A percentile compares a stretch with the other conserved stretches of the same genome.
Conservation (phyloP, 495 filamentous ascomycete species). For the Sphaerosporella brunnea region DNA sequence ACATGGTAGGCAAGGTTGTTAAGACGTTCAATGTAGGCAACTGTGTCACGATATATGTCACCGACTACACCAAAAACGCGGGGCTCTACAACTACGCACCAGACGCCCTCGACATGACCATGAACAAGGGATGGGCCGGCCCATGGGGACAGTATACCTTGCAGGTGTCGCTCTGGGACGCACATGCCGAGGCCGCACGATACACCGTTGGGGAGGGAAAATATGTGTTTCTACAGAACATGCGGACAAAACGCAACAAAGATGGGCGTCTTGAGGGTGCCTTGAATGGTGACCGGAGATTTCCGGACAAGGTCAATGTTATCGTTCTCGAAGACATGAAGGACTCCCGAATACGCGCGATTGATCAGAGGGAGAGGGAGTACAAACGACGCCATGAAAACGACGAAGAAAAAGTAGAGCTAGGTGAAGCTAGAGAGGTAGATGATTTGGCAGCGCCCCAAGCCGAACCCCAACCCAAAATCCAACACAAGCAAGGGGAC, state of each 20-base stretch:
- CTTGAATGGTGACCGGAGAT: conserved; percentile 42
- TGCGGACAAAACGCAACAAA: no score
- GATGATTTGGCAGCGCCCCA: conserved; percentile 5
- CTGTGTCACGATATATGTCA: conserved; percentile 48
- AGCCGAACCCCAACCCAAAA: conserved; percentile 15
- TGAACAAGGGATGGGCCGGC: conserved; percentile 43
- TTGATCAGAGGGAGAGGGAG: conserved; percentile 19
- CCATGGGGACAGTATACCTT: conserved; percentile 60
- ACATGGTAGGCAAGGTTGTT: conserved; percentile 62
- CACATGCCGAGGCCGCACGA: conserved; percentile 43
- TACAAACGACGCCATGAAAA: neutral
- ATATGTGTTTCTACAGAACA: conserved; percentile 51
- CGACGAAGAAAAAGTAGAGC: conserved; percentile 33
- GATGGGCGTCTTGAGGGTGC: conserved; percentile 59
- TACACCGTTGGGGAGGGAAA: conserved; percentile 37
- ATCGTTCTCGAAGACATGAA: conserved; percentile 29
- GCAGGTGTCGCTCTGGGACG: conserved; percentile 52
- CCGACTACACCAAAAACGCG: conserved; percentile 54
- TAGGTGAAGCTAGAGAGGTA: conserved; percentile 17
- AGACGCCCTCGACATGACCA: conserved; percentile 26
- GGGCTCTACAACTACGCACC: conserved; percentile 41
- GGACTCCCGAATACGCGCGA: conserved; percentile 40
- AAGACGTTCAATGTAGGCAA: conserved; percentile 31
- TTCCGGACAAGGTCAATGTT: conserved; percentile 35
- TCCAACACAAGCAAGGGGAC: conserved; percentile 8